These are phyloP conservation scores for Yamadazyma ubonensis DNA, from an alignment of 805 yeast species.

Conservation along the genomic window DNA sequence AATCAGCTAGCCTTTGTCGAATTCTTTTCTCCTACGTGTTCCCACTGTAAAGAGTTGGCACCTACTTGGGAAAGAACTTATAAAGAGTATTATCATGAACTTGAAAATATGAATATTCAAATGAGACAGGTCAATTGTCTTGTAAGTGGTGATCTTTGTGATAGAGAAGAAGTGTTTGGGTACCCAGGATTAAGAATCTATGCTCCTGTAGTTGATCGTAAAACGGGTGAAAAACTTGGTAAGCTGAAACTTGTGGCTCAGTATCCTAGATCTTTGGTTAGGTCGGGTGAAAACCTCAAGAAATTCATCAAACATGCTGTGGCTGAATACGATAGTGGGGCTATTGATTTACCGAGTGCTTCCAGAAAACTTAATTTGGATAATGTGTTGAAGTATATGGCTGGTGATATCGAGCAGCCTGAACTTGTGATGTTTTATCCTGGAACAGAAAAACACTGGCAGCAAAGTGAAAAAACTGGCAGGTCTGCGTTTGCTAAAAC, in stretches of 20 bases:
- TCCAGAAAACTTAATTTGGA: conserved; percentile 41
- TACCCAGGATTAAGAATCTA: conserved; percentile 76
- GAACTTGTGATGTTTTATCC: conserved; percentile 69
- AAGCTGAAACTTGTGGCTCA: conserved; percentile 34
- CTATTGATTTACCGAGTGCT: conserved; percentile 38
- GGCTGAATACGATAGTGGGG: conserved; percentile 40
- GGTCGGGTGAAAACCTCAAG: conserved; percentile 49
- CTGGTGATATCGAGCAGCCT: conserved; percentile 52
- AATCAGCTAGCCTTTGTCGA: conserved; percentile 73
- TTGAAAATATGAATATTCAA: conserved; percentile 43
- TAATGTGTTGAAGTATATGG: conserved; percentile 47
- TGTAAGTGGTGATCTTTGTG: conserved; percentile 83
- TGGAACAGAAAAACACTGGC: conserved; percentile 42
- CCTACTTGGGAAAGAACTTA: conserved; percentile 81
- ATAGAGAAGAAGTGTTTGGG: conserved; percentile 55
- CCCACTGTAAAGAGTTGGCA: conserved; percentile 74
- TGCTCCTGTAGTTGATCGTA: conserved; percentile 47
- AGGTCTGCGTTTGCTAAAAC: conserved; percentile 33
- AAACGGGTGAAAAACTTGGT: conserved; percentile 25
- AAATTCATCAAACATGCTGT: conserved; percentile 56
- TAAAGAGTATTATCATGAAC: conserved; percentile 45
- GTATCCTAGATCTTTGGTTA: conserved; percentile 47
- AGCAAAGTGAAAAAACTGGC: conserved; percentile 27
- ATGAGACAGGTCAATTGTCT: conserved; percentile 85
- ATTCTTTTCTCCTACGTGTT: conserved; percentile 87